Base-by-base conservation (phyloP, 306 rosid species). In the Rosa lucieae region DNA sequence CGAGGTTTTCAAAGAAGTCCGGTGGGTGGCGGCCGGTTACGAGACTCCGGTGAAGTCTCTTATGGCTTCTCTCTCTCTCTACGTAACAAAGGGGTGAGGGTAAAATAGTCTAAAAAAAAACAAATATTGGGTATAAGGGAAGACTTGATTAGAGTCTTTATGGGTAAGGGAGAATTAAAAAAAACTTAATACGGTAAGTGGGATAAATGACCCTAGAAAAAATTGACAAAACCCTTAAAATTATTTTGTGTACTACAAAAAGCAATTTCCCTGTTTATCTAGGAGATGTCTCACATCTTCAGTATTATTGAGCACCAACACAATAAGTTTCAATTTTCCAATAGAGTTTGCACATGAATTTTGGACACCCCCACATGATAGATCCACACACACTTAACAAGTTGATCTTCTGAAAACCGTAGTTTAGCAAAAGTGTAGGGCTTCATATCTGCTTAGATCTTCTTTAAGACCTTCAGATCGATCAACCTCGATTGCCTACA, bases 301-400 rank as follows among this genome's bases (percentile, higher is more conserved):
- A 21, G 6, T 23, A 59, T 59, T 59, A 58, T 58, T 9, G 15
- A 23, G 35, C 35, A 59, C 66, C 66, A n/a, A 58, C 5, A 21
- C 63, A 58, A 56, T n/a, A 53, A 53, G 59, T 53, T 18, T 18
- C 59, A 53, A 18, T 18, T 55, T 8, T 55, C 5, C 62, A n/a
- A 55, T 12, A 0, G 0, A 55, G 37, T 59, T 75, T 76, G 78
- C 86, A 82, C 87, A 83, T 77, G 82, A 81, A 85, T 67, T 76
- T 70, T 42, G 69, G 77, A 82, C 78, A 59, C 21, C 82, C 84
- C 86, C 77, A 82, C 79, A 84, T 77, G 78, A 80, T 73, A 78
- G 83, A 86, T 80, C 78, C 82, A 59, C 67, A 15, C 32, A 18
- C 23, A 67, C 44, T 39, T 55, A 55, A 35, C 55, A 71, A 47